Evolutionary conservation across 345 rosid species (phyloP).

Genomic region (thale cress (Arabidopsis thaliana)): DNA sequence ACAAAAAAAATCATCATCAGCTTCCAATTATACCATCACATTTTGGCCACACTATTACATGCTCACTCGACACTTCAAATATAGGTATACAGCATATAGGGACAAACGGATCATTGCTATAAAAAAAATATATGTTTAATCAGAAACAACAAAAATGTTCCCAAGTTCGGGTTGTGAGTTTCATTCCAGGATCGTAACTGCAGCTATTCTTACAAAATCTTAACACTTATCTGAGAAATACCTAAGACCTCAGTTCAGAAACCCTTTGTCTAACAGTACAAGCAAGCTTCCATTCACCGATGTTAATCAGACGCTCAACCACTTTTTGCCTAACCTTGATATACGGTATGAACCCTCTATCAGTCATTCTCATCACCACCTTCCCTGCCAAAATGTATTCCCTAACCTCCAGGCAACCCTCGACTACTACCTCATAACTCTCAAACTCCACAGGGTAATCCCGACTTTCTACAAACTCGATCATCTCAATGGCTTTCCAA

Average conservation of each 20-base stretch:
- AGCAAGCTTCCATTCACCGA: slow-evolving; percentile 71
- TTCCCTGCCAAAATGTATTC: slow-evolving; percentile 80
- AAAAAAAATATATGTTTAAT: background rate
- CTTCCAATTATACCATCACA: background rate
- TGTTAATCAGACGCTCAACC: slow-evolving; percentile 60
- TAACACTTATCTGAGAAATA: slow-evolving; percentile 33
- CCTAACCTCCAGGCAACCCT: slow-evolving; percentile 70
- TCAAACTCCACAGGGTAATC: slow-evolving; percentile 65
- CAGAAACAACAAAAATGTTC: slow-evolving; percentile 17
- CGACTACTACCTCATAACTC: slow-evolving; percentile 62
- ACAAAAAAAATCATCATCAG: slow-evolving; percentile 7
- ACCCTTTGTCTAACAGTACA: slow-evolving; percentile 73
- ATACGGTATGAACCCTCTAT: slow-evolving; percentile 79
- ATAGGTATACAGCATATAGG: background rate
- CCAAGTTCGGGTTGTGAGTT: slow-evolving; percentile 12
- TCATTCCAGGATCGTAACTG: slow-evolving; percentile 25
- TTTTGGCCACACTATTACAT: background rate
- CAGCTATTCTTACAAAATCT: slow-evolving; percentile 37
- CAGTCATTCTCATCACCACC: slow-evolving; percentile 70
- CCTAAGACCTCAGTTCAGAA: slow-evolving; percentile 62
- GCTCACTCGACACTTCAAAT: background rate
- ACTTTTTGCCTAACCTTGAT: slow-evolving; percentile 74
- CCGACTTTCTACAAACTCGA: slow-evolving; percentile 71
- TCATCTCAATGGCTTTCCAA: slow-evolving; percentile 67
- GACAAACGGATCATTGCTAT: slow-evolving; percentile 14